Base-by-base conservation (phyloP, 139 green algal species). In the Haematococcus sp. region DNA sequence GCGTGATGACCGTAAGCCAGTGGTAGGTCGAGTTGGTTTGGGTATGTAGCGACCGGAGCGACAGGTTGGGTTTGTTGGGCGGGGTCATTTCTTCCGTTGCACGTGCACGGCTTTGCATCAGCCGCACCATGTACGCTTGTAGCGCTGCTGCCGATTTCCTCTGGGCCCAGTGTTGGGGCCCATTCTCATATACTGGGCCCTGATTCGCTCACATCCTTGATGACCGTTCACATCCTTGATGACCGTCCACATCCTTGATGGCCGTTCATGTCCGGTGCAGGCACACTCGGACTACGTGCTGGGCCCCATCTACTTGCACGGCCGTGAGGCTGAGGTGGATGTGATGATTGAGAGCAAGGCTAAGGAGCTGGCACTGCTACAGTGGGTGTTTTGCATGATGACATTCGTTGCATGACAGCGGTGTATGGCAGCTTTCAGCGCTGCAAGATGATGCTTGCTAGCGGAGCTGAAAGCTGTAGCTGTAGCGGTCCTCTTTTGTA, bases 231-330 rank as follows among this genome's bases (percentile, higher is more conserved):
- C 17, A 27, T 61, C 54, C 15, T 61, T 61, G 4, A 61, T 49
- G 40, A 49, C 7, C 11, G 40, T 19, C 7, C 40, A 49, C 11
- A 11, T 49, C 7, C 7, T 49, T 7, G 40, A 11, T 7, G 11
- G 40, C 40, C 7, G 7, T 19, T 7, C 11, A 49, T 49, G 40
- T 49, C 7, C 40, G 4, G 4, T 28, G 51, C 65, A 79, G 40
- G 85, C 87, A 0, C 87, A 91, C 83, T 85, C 79, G 61, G 87
- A 90, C 73, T 93, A 87, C 61, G 73, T 93, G 11, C 70, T 76
- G 13, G 86, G 83, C 11, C 89, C 88, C 23, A 87, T 93, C 56
- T 61, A 49, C 40, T 11, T 49, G 11, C 40, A 49, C 11, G 40
- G 40, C 40, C 40, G 40, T 49, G 40, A 49, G 40, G 40, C 40